Percentiles rank a stretch among this genome's conserved stretches.
Evolutionary conservation across 225 moss, liverwort and hornwort species (phyloP).

Genomic region (Marchantia polymorpha): DNA sequence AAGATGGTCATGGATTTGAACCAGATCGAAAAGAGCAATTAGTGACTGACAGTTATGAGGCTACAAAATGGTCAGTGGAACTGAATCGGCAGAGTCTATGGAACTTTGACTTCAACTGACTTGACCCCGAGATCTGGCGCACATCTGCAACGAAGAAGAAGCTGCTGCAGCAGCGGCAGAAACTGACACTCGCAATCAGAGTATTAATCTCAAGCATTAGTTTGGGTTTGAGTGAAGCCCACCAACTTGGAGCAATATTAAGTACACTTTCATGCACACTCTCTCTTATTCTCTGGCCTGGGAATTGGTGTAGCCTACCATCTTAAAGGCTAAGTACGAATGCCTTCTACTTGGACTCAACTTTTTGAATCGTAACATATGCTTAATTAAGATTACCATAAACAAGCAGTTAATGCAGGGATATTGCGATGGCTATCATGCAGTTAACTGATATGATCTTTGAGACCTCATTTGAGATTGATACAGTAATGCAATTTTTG

Average conservation of each 20-base stretch:
- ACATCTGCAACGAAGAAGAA: background rate
- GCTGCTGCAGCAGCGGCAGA: background rate
- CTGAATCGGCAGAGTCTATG: background rate
- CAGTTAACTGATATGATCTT: too few species aligned
- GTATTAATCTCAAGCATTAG: background rate
- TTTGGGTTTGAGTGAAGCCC: background rate
- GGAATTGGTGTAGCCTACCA: constrained; percentile 13
- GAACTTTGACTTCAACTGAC: too few species aligned
- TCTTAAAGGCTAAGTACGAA: background rate
- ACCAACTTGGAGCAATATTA: background rate
- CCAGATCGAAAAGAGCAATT: background rate
- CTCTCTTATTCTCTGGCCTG: constrained; percentile 1
- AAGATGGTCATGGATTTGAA: background rate
- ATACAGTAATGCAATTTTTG: too few species aligned
- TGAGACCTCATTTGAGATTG: too few species aligned
- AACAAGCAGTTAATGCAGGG: background rate
- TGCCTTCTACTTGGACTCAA: background rate
- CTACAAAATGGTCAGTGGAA: background rate
- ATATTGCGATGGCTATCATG: background rate
- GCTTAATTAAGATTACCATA: background rate
- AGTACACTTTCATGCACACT: background rate
- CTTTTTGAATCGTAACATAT: background rate
- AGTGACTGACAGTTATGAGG: background rate
- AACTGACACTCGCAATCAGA: background rate
- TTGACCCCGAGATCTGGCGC: background rate